Base-by-base conservation (phyloP, 805 yeast genomes). In the Yamadazyma tumulicola region DNA sequence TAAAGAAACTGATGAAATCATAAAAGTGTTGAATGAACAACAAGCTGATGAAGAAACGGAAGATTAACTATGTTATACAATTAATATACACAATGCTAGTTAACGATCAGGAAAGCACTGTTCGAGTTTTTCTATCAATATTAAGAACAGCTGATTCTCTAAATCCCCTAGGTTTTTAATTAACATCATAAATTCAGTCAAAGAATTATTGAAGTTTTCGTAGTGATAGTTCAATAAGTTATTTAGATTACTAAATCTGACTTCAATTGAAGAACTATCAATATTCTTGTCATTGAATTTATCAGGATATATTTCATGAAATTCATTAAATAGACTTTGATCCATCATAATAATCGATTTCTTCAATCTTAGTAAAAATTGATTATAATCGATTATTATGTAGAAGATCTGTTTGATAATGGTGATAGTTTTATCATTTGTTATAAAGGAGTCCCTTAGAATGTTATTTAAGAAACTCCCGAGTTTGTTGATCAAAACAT, bases 1-100 rank as follows among this genome's bases (percentile, higher is more conserved):
- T 49, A 85, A 76, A 28, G 83, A 82, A 58, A 85, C 95, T 49
- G 85, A 85, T 25, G 82, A 74, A 38, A 83, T 88, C 35, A 91
- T 93, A 45, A 79, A 77, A 48, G 74, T 69, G 41, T 72, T 93
- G 57, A 85, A 84, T 50, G 87, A 79, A 52, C 82, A 79, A 53
- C 81, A 73, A 46, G 78, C 76, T 16, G 61, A 53, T 29, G 47
- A 39, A 32, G 34, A 31, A 30, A 18, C 19, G 12, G 34, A 30
- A 31, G 19, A 32, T 24, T 13, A 10, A 26, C 17, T 26, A 26
- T 26, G 9, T 13, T 26, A 26, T 26, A n/a, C 7, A 7, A 24
- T 11, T 24, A 24, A 24, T 24, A 24, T 24, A 24, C 27, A 24
- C 27, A 8, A n/a, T 20, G 23, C 15, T 14, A n/a, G 28, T 22